phyloP scores from a whole-genome alignment of 2,329 filamentous ascomycete genomes.

The Fusarium poae region DNA sequence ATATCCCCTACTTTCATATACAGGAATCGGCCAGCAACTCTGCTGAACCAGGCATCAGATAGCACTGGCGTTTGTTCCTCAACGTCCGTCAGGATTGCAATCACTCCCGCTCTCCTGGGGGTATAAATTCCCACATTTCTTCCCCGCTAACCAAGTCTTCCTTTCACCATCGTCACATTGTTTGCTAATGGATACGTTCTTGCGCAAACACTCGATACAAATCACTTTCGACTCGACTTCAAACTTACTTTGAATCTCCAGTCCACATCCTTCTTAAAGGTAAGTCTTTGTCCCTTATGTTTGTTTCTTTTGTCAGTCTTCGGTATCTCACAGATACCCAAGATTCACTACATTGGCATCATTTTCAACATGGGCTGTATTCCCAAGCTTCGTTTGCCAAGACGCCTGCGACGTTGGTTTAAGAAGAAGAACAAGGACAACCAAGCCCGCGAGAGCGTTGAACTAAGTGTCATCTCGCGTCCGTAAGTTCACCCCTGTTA shows the following conservation, averaged over 20 bases:
- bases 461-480: accelerated
- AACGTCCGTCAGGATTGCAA: constrained; percentile 2
- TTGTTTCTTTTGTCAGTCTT: constrained; percentile 2
- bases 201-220: constrained; percentile 2
- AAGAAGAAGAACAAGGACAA: not conserved
- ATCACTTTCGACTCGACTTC: constrained; percentile 1
- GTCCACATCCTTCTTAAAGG: constrained; percentile 1
- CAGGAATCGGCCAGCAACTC: not conserved
- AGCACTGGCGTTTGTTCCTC: constrained; percentile 2
- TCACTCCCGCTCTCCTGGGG: constrained; percentile 4
- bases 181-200: too few relatives aligned
- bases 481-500: constrained; percentile 26
- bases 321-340: constrained; percentile 11
- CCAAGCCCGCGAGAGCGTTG: accelerated
- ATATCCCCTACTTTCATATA: constrained; percentile 8
- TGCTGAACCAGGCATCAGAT: constrained; percentile 2
- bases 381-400: accelerated
- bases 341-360: not conserved
- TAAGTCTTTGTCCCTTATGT: constrained; percentile 7
- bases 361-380: constrained; percentile 5
- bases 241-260: constrained; percentile 4
- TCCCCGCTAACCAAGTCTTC: constrained; percentile 1
- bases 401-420: not conserved
- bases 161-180: constrained; percentile 9
- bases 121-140: constrained; percentile 19